phyloP scores from a whole-genome alignment of 345 rosid species.

The Populus pruinosa region DNA sequence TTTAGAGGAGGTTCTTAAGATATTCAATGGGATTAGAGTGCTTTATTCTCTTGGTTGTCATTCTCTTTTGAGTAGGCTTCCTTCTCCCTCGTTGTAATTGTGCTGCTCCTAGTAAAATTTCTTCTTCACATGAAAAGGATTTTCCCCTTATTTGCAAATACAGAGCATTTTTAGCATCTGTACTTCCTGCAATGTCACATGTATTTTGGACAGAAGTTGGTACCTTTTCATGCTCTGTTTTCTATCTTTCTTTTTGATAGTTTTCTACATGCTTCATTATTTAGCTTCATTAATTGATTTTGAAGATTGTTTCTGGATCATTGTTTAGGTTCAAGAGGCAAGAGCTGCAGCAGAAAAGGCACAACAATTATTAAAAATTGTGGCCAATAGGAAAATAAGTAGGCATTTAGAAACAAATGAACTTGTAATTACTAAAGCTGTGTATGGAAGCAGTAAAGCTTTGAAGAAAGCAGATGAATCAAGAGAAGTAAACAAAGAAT shows the following conservation, averaged over 20 bases:
- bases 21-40: too few species aligned
- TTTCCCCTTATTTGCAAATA: background rate
- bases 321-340: slow-evolving; percentile 66
- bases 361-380: slow-evolving; percentile 67
- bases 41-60: too few species aligned
- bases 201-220: background rate
- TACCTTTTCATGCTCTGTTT: background rate
- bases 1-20: too few species aligned
- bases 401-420: slow-evolving; percentile 68
- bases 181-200: background rate
- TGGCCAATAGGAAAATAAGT: slow-evolving; percentile 74
- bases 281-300: slow-evolving; percentile 1
- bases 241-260: background rate
- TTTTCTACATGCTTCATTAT: background rate
- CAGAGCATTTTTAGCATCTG: background rate
- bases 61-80: too few species aligned
- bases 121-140: background rate
- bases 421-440: slow-evolving; percentile 66
- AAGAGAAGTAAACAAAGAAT: slow-evolving; percentile 32
- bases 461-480: slow-evolving; percentile 44
- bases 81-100: too few species aligned
- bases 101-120: too few species aligned
- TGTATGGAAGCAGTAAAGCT: slow-evolving; percentile 67
- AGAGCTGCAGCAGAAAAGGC: slow-evolving; percentile 74
- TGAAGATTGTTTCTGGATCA: slow-evolving; percentile 1